phyloP scores from a whole-genome alignment of 495 filamentous ascomycete species.

The Talaromyces thailandensis region DNA sequence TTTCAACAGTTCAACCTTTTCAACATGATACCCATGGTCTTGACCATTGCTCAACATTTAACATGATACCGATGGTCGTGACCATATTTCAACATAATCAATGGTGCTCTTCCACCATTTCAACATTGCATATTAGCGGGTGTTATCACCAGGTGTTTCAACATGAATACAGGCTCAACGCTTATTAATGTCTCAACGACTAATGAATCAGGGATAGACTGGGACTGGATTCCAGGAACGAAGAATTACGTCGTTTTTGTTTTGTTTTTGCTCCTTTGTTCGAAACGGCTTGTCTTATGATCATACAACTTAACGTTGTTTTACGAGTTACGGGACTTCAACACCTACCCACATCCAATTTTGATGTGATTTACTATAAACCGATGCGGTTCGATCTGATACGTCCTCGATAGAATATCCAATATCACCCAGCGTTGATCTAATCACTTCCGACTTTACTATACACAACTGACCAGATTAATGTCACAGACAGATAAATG shows the following conservation, averaged over 20 bases:
- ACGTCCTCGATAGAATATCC: neutral
- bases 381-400: neutral
- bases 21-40: neutral
- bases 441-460: neutral
- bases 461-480: neutral
- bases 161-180: conserved; percentile 1
- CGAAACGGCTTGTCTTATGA: neutral
- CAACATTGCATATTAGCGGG: conserved; percentile 2
- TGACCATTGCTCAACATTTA: neutral
- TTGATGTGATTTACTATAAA: neutral
- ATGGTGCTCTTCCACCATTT: neutral
- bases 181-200: conserved; percentile 7
- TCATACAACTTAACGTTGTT: neutral
- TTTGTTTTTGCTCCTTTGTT: neutral
- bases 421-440: neutral
- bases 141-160: conserved; percentile 1
- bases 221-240: neutral
- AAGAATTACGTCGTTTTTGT: neutral
- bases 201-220: neutral
- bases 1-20: neutral
- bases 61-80: neutral
- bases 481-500: neutral
- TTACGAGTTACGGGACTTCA: neutral
- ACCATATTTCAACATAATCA: neutral
- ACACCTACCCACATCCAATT: neutral